A percentile compares a stretch with the other conserved stretches of the same genome.
phyloP scores from a whole-genome alignment of 1,284 basidiomycete species.

The Moesziomyces globuligerus region DNA sequence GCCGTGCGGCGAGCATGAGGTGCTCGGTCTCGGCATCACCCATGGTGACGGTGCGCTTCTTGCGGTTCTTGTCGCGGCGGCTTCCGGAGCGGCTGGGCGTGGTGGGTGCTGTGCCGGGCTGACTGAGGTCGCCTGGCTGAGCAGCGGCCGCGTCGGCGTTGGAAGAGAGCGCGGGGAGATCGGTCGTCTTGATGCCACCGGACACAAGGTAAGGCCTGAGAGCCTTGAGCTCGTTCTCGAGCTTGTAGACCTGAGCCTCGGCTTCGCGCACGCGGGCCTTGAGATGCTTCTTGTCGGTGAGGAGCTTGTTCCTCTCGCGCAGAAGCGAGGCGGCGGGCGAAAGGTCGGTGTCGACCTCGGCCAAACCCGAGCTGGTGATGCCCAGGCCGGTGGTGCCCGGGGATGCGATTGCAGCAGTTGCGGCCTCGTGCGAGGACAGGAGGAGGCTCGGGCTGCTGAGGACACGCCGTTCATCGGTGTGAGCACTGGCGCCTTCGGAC shows the following conservation, averaged over 20 bases:
- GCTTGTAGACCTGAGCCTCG: constrained; percentile 61
- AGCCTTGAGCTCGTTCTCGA: constrained; percentile 61
- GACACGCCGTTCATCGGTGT: constrained; percentile 22
- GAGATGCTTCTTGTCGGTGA: constrained; percentile 64
- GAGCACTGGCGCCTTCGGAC: constrained; percentile 6
- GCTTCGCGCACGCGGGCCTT: constrained; percentile 60
- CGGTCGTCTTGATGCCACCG: constrained; percentile 37
- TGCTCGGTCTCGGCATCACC: constrained; percentile 69
- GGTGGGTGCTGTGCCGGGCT: constrained; percentile 35
- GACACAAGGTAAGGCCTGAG: constrained; percentile 61
- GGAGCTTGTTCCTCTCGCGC: constrained; percentile 62
- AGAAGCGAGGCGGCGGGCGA: constrained; percentile 51
- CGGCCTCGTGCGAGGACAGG: constrained; percentile 15
- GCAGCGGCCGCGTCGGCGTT: constrained; percentile 13
- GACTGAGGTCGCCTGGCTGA: constrained; percentile 19
- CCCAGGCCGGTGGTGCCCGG: constrained; percentile 32
- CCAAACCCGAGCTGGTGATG: constrained; percentile 32
- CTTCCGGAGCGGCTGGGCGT: constrained; percentile 49
- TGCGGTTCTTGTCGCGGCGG: constrained; percentile 40
- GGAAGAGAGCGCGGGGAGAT: constrained; percentile 6
- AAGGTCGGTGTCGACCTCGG: constrained; percentile 31
- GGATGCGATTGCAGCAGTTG: constrained; percentile 1
- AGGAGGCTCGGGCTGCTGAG: constrained; percentile 36
- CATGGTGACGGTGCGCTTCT: constrained; percentile 61
- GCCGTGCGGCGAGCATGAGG: constrained; percentile 67